These are phyloP conservation scores for Monilinia vaccinii-corymbosi DNA, from an alignment of 2,329 filamentous ascomycete species.

Conservation along the genomic window DNA sequence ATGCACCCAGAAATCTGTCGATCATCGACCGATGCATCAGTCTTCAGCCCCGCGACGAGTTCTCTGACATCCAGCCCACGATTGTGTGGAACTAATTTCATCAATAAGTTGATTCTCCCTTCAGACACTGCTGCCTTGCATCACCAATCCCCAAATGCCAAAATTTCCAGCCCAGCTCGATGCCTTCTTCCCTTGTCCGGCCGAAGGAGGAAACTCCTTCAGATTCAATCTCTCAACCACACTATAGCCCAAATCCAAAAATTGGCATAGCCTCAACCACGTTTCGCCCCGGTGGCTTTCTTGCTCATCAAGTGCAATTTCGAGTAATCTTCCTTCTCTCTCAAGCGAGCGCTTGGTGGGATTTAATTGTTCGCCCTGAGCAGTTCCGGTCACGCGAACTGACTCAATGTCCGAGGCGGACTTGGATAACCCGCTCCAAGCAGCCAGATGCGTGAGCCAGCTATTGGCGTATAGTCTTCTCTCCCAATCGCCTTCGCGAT, in stretches of 20 bases:
- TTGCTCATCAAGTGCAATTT: background rate
- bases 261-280: slow-evolving; percentile 5
- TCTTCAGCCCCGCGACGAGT: too few relatives aligned
- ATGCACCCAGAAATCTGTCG: background rate
- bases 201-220: slow-evolving; percentile 1
- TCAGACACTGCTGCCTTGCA: slow-evolving; percentile 4
- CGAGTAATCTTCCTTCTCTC: slow-evolving; percentile 1
- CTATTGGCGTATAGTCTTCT: slow-evolving; percentile 5
- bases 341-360: background rate
- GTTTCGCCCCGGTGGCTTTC: slow-evolving; percentile 6
- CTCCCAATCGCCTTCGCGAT: background rate
- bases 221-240: slow-evolving; percentile 9
- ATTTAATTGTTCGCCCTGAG: background rate
- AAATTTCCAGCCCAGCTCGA: background rate
- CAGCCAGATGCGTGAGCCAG: slow-evolving; percentile 4
- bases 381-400: too few relatives aligned
- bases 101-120: background rate
- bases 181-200: background rate
- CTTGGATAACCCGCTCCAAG: background rate
- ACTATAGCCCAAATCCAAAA: slow-evolving; percentile 8
- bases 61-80: background rate
- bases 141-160: background rate
- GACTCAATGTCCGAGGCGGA: background rate
- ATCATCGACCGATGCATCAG: too few relatives aligned
- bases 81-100: background rate